Conservation (phyloP, 225 moss, liverwort and hornwort species). For the Bryum argenteum region DNA sequence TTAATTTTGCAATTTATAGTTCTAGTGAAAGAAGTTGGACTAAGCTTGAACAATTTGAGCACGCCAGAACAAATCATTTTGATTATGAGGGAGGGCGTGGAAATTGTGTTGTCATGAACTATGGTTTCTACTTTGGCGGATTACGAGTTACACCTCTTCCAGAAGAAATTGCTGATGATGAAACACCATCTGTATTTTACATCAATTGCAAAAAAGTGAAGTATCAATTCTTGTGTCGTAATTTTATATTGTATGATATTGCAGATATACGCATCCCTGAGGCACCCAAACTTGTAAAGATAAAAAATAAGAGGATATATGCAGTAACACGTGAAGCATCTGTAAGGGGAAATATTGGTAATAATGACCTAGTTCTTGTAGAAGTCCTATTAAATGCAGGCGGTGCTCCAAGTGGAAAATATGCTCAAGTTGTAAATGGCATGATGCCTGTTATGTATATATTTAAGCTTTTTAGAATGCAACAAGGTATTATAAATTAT, state of each 20-base stretch:
- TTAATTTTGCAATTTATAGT: conserved; percentile 38
- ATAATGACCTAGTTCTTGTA: conserved; percentile 12
- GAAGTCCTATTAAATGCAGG: conserved; percentile 42
- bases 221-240: conserved; percentile 29
- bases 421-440: conserved; percentile 35
- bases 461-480: conserved; percentile 27
- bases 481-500: conserved; percentile 16
- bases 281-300: conserved; percentile 43
- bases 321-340: conserved; percentile 42
- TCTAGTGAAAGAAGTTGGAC: conserved; percentile 22
- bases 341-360: rapidly evolving
- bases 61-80: conserved; percentile 23
- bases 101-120: conserved; percentile 33
- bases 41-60: conserved; percentile 30
- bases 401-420: conserved; percentile 44
- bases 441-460: conserved; percentile 26
- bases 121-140: conserved; percentile 49
- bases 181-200: conserved; percentile 39
- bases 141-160: neutral
- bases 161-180: neutral
- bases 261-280: conserved; percentile 26
- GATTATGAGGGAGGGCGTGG: neutral
- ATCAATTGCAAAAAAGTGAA: conserved; percentile 21
- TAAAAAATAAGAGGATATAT: conserved; percentile 33
- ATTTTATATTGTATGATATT: conserved; percentile 33